Percentiles rank a stretch among this genome's conserved stretches.
Conservation (phyloP, 768 basidiomycete genomes). For the Leccinum truebloodii region DNA sequence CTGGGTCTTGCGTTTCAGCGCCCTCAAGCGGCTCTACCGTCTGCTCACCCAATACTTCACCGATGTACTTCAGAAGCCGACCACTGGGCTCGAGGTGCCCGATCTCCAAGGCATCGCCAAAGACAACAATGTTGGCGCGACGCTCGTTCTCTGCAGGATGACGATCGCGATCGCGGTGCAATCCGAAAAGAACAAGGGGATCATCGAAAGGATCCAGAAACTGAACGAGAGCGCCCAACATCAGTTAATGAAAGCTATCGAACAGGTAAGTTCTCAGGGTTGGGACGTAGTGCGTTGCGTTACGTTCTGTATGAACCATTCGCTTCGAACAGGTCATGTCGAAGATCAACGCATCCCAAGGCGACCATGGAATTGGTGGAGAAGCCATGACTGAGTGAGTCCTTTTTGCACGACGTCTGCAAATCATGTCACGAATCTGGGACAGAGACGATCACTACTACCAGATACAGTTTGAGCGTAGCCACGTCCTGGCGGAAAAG, state of each 20-base stretch:
- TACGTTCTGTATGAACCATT: constrained; percentile 1
- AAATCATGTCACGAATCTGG: constrained; percentile 11
- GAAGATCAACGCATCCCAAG: constrained; percentile 58
- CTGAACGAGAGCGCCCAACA: constrained; percentile 85
- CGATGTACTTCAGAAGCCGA: constrained; percentile 80
- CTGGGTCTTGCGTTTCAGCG: constrained; percentile 85
- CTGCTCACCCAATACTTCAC: constrained; percentile 88
- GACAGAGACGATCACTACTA: constrained; percentile 87
- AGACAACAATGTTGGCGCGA: constrained; percentile 63
- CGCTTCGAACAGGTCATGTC: constrained; percentile 62
- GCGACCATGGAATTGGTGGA: constrained; percentile 46
- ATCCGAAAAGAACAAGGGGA: constrained; percentile 83
- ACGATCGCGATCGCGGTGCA: constrained; percentile 87
- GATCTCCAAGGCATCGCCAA: constrained; percentile 86
- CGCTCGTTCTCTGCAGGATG: constrained; percentile 74
- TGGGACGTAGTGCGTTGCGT: background rate
- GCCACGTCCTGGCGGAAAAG: constrained; percentile 78
- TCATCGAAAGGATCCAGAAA: constrained; percentile 86
- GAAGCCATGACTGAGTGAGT: constrained; percentile 81
- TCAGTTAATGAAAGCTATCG: constrained; percentile 89
- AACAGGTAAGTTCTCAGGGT: constrained; percentile 61
- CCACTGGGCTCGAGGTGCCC: constrained; percentile 78
- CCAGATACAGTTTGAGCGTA: constrained; percentile 77
- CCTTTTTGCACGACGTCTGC: constrained; percentile 5
- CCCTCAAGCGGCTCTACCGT: constrained; percentile 83